Conservation (phyloP, 176 grass and related monocot species). For the Musa troglodytarum region DNA sequence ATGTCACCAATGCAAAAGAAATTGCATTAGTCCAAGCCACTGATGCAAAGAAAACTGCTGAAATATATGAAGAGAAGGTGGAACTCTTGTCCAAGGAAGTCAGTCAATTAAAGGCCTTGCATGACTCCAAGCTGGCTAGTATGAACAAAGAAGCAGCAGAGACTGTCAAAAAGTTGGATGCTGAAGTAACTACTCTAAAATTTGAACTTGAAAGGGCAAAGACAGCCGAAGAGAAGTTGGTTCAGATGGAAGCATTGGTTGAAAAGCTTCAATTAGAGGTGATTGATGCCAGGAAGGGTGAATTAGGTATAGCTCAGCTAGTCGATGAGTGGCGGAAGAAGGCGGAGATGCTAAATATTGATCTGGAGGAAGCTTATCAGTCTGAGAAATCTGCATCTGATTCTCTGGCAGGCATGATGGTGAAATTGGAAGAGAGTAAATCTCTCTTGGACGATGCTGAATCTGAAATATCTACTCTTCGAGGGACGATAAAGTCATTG, state of each 20-base stretch:
- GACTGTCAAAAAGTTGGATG: constrained; percentile 48
- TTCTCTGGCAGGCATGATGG: constrained; percentile 34
- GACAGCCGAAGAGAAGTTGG: constrained; percentile 41
- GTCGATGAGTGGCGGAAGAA: constrained; percentile 77
- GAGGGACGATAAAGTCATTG: constrained; percentile 42
- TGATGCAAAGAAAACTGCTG: constrained; percentile 60
- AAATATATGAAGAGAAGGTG: constrained; percentile 56
- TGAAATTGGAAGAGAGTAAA: constrained; percentile 33
- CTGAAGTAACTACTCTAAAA: constrained; percentile 46
- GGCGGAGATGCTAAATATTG: constrained; percentile 37
- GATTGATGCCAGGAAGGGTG: constrained; percentile 47
- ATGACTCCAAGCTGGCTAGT: constrained; percentile 53
- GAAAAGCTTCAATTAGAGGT: constrained; percentile 46
- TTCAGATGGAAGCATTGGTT: constrained; percentile 35
- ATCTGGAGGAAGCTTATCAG: constrained; percentile 40
- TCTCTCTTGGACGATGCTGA: constrained; percentile 52
- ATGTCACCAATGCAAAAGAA: constrained; percentile 50
- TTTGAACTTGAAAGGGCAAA: constrained; percentile 50
- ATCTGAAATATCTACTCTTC: constrained; percentile 55
- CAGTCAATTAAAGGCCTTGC: constrained; percentile 41
- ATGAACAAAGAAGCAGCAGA: constrained; percentile 44
- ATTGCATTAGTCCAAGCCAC: constrained; percentile 44
- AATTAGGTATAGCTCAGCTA: constrained; percentile 31
- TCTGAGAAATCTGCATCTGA: constrained; percentile 59
- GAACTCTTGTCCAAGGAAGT: constrained; percentile 54